Base-by-base conservation (phyloP, 2,329 filamentous ascomycete genomes). In the Colletotrichum sp. region DNA sequence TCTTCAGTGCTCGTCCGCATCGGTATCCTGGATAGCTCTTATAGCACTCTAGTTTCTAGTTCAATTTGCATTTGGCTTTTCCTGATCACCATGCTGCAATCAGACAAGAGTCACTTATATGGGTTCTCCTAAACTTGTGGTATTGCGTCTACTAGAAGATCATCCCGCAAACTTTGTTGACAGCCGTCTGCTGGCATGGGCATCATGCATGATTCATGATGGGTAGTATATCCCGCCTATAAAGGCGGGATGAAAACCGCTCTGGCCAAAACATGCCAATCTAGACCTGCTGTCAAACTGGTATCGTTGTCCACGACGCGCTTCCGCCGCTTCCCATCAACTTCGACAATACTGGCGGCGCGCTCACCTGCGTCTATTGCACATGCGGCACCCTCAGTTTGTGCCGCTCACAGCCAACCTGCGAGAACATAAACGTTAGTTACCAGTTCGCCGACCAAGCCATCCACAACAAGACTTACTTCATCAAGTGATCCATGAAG, bases 401-500 rank as follows among this genome's bases (percentile, higher is more conserved):
- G 91, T 93, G 72, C 91, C 91, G 77, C 91, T 93, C 18, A 93
- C 91, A 69, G 92, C 91, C 83, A 93, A 85, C 81, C 90, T 90
- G 66, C 18, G 21, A 69, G 34, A 21, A 74, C 57, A 60, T 39
- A 36, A 74, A 74, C 59, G 57, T 39, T 72, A 79, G 70, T 52
- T 57, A 72, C 67, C 48, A 68, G 63, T 43, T 61, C 8, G 21
- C 71, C 16, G 67, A 36, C 12, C 63, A 64, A 13, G 28, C 36
- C 10, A 5, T 69, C 26, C 71, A 12, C 77, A 34, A 39, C 39
- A 59, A 16, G 16, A 36, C 93, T 86, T 89, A 96, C 95, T 99
- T 99, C 97, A 99, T 99, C 84, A 99, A 88, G 87, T 99, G 96
- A 82, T 99, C 97, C 97, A 99, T 99, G 84, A 99, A 99, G 2